phyloP scores from a whole-genome alignment of 768 basidiomycete genomes.

The Auricularia heimuer region DNA sequence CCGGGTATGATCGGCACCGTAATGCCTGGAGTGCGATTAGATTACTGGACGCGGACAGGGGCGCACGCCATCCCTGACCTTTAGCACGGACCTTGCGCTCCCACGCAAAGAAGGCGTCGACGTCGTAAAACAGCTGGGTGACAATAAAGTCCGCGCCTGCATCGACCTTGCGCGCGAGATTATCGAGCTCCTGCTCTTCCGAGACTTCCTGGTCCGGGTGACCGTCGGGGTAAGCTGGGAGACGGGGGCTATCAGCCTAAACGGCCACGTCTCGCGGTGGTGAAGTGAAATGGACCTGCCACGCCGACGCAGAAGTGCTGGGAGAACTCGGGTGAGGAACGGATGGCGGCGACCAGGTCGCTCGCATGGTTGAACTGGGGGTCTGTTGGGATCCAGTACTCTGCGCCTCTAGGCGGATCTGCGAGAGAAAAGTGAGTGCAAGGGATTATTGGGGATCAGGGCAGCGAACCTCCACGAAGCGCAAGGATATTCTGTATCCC shows the following conservation, averaged over 20 bases:
- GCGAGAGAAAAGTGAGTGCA: background rate
- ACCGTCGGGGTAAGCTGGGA: constrained; percentile 81
- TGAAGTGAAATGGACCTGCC: constrained; percentile 46
- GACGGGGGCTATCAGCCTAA: background rate
- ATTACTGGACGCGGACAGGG: background rate
- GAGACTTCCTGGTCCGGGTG: constrained; percentile 52
- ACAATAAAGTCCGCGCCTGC: constrained; percentile 94
- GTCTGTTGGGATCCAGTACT: constrained; percentile 85
- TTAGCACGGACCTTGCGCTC: constrained; percentile 53
- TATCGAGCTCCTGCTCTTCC: constrained; percentile 54
- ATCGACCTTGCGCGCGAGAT: constrained; percentile 80
- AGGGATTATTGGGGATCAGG: background rate
- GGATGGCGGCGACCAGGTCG: constrained; percentile 89
- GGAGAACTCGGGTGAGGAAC: constrained; percentile 62
- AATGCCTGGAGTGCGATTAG: constrained; percentile 52
- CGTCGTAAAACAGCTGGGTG: constrained; percentile 95
- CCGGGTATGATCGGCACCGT: constrained; percentile 86
- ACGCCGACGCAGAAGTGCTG: constrained; percentile 90
- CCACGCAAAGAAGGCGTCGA: constrained; percentile 81
- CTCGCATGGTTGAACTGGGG: constrained; percentile 72
- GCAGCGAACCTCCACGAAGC: constrained; percentile 68
- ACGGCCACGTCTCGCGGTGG: background rate
- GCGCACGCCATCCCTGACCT: constrained; percentile 36
- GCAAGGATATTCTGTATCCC: constrained; percentile 89
- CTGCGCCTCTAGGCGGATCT: constrained; percentile 92